Evolutionary conservation across 2,329 filamentous ascomycete species (phyloP), one percentile per base, ranked within the genome.

Genomic region (Hirsutella minnesotensis): DNA sequence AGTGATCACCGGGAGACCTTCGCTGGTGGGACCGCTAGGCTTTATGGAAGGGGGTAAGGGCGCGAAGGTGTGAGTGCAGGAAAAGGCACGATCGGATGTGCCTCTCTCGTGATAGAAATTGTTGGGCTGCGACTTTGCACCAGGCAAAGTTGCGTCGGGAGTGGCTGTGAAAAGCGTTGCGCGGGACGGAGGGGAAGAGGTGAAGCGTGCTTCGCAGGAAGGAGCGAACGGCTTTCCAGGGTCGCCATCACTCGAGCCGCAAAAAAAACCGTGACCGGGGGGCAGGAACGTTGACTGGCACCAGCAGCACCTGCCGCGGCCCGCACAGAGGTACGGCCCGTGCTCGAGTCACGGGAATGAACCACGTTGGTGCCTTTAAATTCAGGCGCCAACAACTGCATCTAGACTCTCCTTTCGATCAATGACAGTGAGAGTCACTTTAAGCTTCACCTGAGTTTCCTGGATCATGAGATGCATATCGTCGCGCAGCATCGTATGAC

Each of bases 81-180:
- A 48, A 44, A 48, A 50, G 44, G 47, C 47, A 46, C 41, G 48
- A 46, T 56, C 47, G 48, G 56, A 49, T 55, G 51, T 12, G 22
- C 12, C 44, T 56, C 55, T 53, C 51, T 57, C 51, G 15, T 5
- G 46, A 42, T 38, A 44, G 48, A 36, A 36, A 34, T 36, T 44
- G 43, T 47, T 24, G 38, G 41, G n/a, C 38, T 47, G 44, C 49
- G 53, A 60, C 54, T 58, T 62, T 65, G 63, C 62, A 49, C 63
- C 63, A 63, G 62, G 62, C 62, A 65, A 63, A 53, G 53, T 52
- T 40, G 44, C 46, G 44, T 49, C 21, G 29, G 3, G 22, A 30
- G 20, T 18, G n/a, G 24, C 15, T n/a, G 38, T n/a, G 24, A 27
- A 27, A 27, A 7, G 24, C 24, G 19, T 9, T 15, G 45, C 37